Percentiles rank a stretch among this genome's conserved stretches.
phyloP scores from a whole-genome alignment of 2,329 filamentous ascomycete species.

The Claviceps sorghi region DNA sequence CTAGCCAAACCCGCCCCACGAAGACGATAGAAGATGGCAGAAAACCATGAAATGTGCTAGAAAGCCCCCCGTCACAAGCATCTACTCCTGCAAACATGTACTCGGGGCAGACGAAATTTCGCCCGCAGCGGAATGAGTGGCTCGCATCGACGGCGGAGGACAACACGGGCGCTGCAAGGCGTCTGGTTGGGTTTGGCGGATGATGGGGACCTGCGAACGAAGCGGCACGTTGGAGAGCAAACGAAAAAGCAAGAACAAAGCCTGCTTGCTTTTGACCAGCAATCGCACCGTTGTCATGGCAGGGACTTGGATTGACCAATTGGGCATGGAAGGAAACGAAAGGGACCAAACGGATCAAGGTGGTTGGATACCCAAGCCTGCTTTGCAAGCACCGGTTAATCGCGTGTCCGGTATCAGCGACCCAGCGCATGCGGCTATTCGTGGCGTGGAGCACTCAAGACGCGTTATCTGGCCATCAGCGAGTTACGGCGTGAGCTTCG shows the following conservation, averaged over 20 bases:
- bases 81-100: too few relatives aligned
- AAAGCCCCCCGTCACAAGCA: too few relatives aligned
- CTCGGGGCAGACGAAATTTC: too few relatives aligned
- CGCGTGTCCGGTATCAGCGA: background rate
- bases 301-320: background rate
- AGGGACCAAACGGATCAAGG: background rate
- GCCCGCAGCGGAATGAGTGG: background rate
- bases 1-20: background rate
- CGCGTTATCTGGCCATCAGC: background rate
- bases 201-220: background rate
- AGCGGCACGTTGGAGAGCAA: background rate
- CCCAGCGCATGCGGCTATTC: background rate
- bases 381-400: background rate
- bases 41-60: background rate
- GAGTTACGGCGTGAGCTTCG: background rate
- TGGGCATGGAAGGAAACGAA: background rate
- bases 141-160: background rate
- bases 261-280: background rate
- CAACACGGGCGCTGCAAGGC: background rate
- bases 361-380: background rate
- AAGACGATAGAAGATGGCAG: background rate
- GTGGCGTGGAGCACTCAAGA: background rate
- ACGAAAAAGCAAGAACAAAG: background rate
- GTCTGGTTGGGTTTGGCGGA: background rate
- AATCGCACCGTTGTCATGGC: background rate